Evolutionary conservation across 192 early-diverging fungal genomes (phyloP), one percentile per base, ranked within the genome.

Genomic region (Rhizoclosmatium globosum): DNA sequence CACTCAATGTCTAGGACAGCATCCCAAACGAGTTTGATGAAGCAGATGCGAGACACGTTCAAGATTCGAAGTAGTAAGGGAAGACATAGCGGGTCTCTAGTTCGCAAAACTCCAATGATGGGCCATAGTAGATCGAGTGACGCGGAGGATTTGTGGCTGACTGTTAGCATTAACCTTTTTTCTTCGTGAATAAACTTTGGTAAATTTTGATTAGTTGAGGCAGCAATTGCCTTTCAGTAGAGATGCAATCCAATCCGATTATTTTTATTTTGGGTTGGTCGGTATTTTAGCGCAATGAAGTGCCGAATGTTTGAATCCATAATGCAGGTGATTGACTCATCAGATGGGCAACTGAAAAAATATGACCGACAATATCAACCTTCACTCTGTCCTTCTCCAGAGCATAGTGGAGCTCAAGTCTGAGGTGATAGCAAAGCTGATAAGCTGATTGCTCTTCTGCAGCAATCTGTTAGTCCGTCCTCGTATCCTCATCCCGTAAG

Each of bases 391-490:
- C 21, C 31, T 71, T 3, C 11, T 71, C 3, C n/a, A 48, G 48
- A 58, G 15, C 69, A 47, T 71, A 4, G 4, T 71, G 46, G 69
- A 48, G 6, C 69, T 71, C 69, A 48, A 58, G 47, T 11, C 19
- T 15, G 69, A 71, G 13, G 9, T 71, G 11, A 71, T 31, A 2
- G 13, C 50, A 48, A 58, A 38, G 56, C 48, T 15, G 69, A 71
- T 19, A 71, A 47, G n/a, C 69, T 71, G 13, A n/a, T 71, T 31
- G 3, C 3, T 4, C n/a, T 71, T 23, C 69, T 71, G 6, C 7
- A 45, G 6, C 48, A 50, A 15, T 50, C 48, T 50, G 48, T 50
- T 50, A 50, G 48, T 15, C 6, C 48, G 48, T 9, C 15, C 48
- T 4, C 15, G 6, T 4, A 4, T 15, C 48, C 48, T 50, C 4